Conservation (phyloP, 1,139 yeast genomes). For the Meyerozyma smithsonii region DNA sequence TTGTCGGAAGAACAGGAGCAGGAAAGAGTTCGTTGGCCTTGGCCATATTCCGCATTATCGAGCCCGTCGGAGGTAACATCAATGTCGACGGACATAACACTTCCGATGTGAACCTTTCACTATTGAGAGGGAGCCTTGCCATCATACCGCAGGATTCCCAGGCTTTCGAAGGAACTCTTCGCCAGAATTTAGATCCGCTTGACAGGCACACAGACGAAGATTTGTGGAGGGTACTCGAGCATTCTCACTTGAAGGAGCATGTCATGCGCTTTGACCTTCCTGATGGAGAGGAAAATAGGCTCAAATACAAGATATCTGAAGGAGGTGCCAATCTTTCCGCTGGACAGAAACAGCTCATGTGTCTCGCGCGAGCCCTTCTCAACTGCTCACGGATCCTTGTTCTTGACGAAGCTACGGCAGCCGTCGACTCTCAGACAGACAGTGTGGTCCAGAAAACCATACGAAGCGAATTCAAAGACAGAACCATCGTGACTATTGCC, state of each 20-base stretch:
- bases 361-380: conserved; percentile 69
- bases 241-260: conserved; percentile 50
- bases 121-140: conserved; percentile 50
- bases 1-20: conserved; percentile 85
- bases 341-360: conserved; percentile 75
- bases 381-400: conserved; percentile 56
- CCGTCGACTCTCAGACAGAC: conserved; percentile 80
- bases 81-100: conserved; percentile 49
- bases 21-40: conserved; percentile 73
- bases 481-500: conserved; percentile 77
- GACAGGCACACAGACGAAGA: conserved; percentile 46
- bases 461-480: conserved; percentile 53
- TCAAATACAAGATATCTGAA: conserved; percentile 49
- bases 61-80: conserved; percentile 53
- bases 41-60: conserved; percentile 71
- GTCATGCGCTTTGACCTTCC: conserved; percentile 27
- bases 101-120: conserved; percentile 39
- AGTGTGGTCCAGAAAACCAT: conserved; percentile 71
- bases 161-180: conserved; percentile 56
- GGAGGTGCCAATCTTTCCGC: conserved; percentile 72
- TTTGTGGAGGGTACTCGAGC: conserved; percentile 49
- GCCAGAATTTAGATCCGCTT: conserved; percentile 61
- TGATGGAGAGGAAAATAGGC: conserved; percentile 21
- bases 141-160: conserved; percentile 72
- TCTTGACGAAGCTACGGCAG: conserved; percentile 82